A percentile compares a stretch with the other conserved stretches of the same genome.
Evolutionary conservation across 2,329 filamentous ascomycete species (phyloP).

Genomic region (Epichloe bromicola): DNA sequence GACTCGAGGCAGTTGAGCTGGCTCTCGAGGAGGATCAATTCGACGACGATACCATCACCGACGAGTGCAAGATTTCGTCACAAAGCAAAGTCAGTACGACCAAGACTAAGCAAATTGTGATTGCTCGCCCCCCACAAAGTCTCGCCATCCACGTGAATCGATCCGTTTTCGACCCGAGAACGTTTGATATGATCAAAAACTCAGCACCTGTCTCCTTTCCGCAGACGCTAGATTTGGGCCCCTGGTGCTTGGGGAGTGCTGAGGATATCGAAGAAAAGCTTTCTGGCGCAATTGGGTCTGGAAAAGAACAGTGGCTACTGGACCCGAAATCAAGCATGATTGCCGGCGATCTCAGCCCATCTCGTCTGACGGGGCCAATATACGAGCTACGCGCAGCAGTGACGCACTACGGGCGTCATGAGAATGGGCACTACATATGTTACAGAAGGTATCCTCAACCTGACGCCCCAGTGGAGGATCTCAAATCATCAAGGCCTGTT

Average conservation of each 20-base stretch:
- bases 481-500: not conserved
- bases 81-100: constrained; percentile 62
- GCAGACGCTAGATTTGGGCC: constrained; percentile 55
- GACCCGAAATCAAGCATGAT: constrained; percentile 65
- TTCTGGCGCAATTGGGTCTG: constrained; percentile 10
- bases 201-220: constrained; percentile 69
- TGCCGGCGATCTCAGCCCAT: constrained; percentile 36
- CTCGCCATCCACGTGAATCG: constrained; percentile 83
- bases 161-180: constrained; percentile 77
- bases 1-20: constrained; percentile 52
- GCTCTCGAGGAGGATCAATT: constrained; percentile 73
- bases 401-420: constrained; percentile 80
- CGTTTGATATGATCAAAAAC: constrained; percentile 73
- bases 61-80: constrained; percentile 52
- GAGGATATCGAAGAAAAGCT: constrained; percentile 10
- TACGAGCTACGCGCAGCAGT: constrained; percentile 77
- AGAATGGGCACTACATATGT: constrained; percentile 92
- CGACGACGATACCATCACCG: constrained; percentile 50
- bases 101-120: constrained; percentile 80
- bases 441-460: constrained; percentile 56
- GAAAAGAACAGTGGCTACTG: constrained; percentile 54
- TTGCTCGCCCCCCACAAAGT: constrained; percentile 75
- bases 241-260: constrained; percentile 68
- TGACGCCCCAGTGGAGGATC: not conserved
- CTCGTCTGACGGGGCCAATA: constrained; percentile 41